phyloP scores from a whole-genome alignment of 108 stramenopile species.

The Cyclotella distinguenda region DNA sequence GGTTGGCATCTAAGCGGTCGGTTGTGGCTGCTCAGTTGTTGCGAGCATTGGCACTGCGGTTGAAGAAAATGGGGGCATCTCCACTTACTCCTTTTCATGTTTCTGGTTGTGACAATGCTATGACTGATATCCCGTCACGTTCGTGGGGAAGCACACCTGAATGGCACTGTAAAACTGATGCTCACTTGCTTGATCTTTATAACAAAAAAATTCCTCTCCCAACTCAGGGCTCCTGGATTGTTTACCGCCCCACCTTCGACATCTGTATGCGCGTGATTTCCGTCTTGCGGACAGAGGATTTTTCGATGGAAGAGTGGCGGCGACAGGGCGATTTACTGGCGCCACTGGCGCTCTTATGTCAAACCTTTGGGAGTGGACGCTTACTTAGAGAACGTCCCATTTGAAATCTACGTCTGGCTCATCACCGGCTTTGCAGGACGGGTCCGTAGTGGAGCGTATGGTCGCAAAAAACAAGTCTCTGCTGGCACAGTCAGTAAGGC shows the following conservation, averaged over 20 bases:
- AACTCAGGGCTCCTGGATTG: neutral
- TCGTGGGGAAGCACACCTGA: neutral
- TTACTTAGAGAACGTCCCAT: neutral
- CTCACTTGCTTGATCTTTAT: neutral
- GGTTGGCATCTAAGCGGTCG: neutral
- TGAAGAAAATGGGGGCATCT: neutral
- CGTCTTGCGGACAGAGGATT: neutral
- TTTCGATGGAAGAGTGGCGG: constrained; percentile 10
- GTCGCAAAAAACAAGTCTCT: neutral
- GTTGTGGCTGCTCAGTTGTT: neutral
- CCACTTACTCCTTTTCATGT: constrained; percentile 3
- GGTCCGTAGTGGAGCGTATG: neutral
- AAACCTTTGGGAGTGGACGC: constrained; percentile 16
- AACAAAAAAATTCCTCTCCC: constrained; percentile 3
- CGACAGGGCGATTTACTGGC: constrained; percentile 4
- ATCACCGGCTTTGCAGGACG: neutral
- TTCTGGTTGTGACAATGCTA: neutral
- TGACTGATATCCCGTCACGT: constrained; percentile 8
- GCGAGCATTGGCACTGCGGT: neutral
- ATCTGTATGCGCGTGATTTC: neutral
- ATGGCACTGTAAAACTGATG: constrained; percentile 1
- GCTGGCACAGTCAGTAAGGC: neutral
- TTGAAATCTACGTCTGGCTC: neutral
- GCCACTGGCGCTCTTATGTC: neutral
- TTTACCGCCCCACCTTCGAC: constrained; percentile 1